Evolutionary conservation across 495 filamentous ascomycete species (phyloP), one percentile per base, ranked within the genome.

Genomic region (Trichocladium antarcticum): DNA sequence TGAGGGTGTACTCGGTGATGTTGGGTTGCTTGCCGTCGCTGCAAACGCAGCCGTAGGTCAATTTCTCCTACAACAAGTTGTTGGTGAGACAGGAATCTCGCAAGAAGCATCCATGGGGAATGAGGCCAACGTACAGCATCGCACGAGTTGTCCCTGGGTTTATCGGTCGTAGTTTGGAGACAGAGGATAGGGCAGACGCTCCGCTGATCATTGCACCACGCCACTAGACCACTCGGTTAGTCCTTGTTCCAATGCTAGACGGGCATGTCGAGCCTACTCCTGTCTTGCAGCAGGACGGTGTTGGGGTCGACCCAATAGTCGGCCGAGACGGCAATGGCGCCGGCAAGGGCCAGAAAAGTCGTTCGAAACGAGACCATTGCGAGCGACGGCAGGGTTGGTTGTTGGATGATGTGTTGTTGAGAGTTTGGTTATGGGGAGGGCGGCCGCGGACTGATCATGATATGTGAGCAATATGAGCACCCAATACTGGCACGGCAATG

Each of bases 1-100:
- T 95, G 59, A 84, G 76, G 17, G 84, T 84, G 75, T 85, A 95
- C 62, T 94, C 74, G 55, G 83, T 77, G 19, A 84, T 66, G 62
- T 94, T 93, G 53, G 89, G 89, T 32, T 74, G 65, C 51, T 70
- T 57, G 56, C 77, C 75, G 68, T 90, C 83, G 60, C 69, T 74
- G 73, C 89, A 95, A 57, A 87, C 65, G 59, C 89, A 95, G 53
- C 65, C 60, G 68, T 84, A 95, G 35, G 55, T 65, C 27, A 95
- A 74, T 3, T 74, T 74, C 55, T 75, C 63, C 86, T 92, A 49
- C 6, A n/a, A n/a, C n/a, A 11, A 21, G 9, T 27, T 20, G 4
- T 27, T 27, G 8, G 24, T 3, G 31, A 14, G 31, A 10, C 5
- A 32, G 31, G 5, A 4, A 14, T 11, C 31, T 32, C 3, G 31